Evolutionary conservation across 108 stramenopile genomes (phyloP), one percentile per base, ranked within the genome.

Genomic region (Licmophora abbreviata): DNA sequence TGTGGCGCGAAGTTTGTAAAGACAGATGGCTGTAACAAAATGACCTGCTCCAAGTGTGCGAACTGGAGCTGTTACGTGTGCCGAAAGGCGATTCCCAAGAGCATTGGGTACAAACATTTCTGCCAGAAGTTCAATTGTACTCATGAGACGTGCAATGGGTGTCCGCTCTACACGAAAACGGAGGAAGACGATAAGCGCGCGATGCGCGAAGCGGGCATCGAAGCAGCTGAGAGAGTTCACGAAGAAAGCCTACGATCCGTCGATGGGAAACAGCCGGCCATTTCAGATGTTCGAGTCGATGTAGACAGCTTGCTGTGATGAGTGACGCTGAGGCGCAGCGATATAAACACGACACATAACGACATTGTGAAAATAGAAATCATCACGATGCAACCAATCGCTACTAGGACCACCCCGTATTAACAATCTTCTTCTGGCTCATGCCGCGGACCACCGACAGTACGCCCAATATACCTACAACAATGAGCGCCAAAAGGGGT

Each of bases 21-120:
- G 40, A 44, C 21, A 6, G 68, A 72, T 38, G 89, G 85, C 1
- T 86, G 93, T 64, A 88, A 87, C 67, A 88, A 89, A 54, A 91
- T 95, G 76, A 84, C 73, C 15, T 87, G 90, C 56, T 56, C 71
- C 28, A n/a, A n/a, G n/a, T 95, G 94, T 52, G 83, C 86, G 23
- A 51, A 52, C 2, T 55, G 56, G 21, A 60, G 73, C 25, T 95
- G 94, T 52, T 92, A 95, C 60, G 45, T 92, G 10, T 95, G 94
- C 56, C 62, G 86, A 1, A 45, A 57, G 38, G 58, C 64, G 29
- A 70, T 92, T 8, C 51, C 57, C 8, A 59, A 65, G 28, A 45
- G 27, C 11, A 59, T 78, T 24, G 71, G 61, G 0, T 92, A 92
- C 54, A 22, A 67, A 9, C 91, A 92, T 54, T 88, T 92, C 56